Base-by-base conservation (phyloP, 176 grass and related monocot species). In the Oryza rufipogon region DNA sequence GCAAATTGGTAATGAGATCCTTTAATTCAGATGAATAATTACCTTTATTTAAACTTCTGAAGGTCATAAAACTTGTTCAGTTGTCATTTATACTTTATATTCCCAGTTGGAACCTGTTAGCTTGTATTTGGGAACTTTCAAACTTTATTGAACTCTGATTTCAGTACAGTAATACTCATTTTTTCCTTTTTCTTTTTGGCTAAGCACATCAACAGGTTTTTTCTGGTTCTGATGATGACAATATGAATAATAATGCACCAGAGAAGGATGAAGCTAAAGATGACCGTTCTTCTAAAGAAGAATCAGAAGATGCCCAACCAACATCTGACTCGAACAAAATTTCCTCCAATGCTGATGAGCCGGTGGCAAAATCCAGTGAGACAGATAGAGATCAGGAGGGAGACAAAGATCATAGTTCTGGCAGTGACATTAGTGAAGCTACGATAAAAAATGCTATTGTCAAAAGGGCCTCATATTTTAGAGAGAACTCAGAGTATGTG, bases 401-500 rank as follows among this genome's bases (percentile, higher is more conserved):
- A 68, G 83, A 45, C 64, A 73, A 87, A 64, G 70, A 79, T 60
- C 77, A 88, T 83, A 39, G 51, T 83, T 79, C 85, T 73, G 65
- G 68, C n/a, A 81, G 56, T 87, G 84, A 89, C 72, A 61, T 94
- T 70, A 90, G 80, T 33, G 89, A 94, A 85, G 89, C 87, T 41
- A 89, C 81, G 81, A 92, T 99, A 86, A 95, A 87, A 73, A 87
- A 92, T 72, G 89, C 91, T 65, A 83, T 99, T 20, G 77, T 89
- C 46, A 87, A 85, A 76, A 99, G 88, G 72, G 93, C 84, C 69
- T 66, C 78, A 36, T 99, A 87, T 86, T 90, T 99, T 63, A 92
- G 90, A 91, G 79, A 87, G 73, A 85, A 99, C 89, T 87, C 83
- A 81, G 89, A 89, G 96, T 98, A 96, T 87, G 91, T 95, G 49